Base-by-base conservation (phyloP, 2,329 filamentous ascomycete species). In the Phialocephala subalpina region DNA sequence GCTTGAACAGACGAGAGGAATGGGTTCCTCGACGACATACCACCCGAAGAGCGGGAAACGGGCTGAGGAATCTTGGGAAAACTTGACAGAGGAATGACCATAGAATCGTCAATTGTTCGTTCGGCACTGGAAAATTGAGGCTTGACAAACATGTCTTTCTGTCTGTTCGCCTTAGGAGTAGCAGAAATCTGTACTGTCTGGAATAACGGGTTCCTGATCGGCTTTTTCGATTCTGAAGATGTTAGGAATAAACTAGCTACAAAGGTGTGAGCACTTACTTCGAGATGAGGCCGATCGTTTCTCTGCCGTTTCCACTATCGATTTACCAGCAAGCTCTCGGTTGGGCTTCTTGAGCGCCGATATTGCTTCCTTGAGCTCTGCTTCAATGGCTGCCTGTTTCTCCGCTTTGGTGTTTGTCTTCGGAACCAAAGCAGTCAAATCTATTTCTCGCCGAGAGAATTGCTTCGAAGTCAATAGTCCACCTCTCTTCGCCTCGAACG, bases 281-380 rank as follows among this genome's bases (percentile, higher is more conserved):
- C 79, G 80, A 16, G 83, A 75, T 3, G 81, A 80, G 18, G 81
- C 81, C 5, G 82, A 80, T 62, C 89, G 86, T 71, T 85, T 85
- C 75, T 93, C 90, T 4, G 87, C 85, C 29, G 87, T 89, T 69
- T 92, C 90, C 3, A 86, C 87, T 64, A 92, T 82, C 42, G 87
- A 85, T 72, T 88, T 89, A 36, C 88, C 88, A 14, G 90, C 90
- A 47, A 91, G 82, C 25, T 87, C 85, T 55, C 92, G 86, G 73
- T 95, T 94, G 0, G 92, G 92, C 77, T 90, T 93, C 76, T 91
- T 90, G 49, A 95, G 77, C 11, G 89, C 86, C 6, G 86, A 86
- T 58, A 96, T 94, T 9, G 92, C 92, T 65, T 92, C 87, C 70
- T 88, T 87, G 38, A 95, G 78, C 73, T 94, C 90, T 33, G 89